Conservation (phyloP, 2,329 filamentous ascomycete species). For the Metarhizium robertsii region DNA sequence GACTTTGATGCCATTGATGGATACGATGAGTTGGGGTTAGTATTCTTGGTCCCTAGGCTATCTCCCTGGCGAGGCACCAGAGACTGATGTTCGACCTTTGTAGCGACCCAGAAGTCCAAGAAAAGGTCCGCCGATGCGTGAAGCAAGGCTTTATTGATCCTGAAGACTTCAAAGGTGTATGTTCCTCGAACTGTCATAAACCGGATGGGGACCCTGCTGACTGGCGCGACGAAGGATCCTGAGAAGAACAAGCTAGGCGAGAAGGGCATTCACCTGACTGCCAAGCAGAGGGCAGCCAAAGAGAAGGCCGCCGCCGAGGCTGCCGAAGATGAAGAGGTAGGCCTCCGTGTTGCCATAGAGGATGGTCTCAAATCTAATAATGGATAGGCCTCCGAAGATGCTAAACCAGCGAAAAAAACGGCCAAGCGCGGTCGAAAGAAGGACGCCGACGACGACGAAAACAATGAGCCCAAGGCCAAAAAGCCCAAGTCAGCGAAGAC, state of each 20-base stretch:
- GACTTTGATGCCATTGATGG: conserved; percentile 67
- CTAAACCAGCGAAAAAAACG: conserved; percentile 22
- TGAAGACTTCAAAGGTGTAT: conserved; percentile 82
- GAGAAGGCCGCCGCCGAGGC: conserved; percentile 20
- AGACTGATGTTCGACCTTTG: conserved; percentile 16
- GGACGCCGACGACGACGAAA: conserved; percentile 16
- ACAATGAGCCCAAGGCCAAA: conserved; percentile 25
- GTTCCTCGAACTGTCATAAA: conserved; percentile 21
- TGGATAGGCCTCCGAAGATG: conserved; percentile 7
- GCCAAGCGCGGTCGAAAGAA: conserved; percentile 27
- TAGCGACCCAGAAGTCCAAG: conserved; percentile 51
- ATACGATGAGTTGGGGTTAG: conserved; percentile 61
- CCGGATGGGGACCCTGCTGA: neutral
- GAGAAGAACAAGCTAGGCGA: conserved; percentile 63
- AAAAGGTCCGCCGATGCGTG: conserved; percentile 65
- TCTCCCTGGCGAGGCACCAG: neutral
- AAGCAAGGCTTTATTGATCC: conserved; percentile 72
- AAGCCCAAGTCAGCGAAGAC: conserved; percentile 22
- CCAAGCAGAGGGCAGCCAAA: conserved; percentile 26
- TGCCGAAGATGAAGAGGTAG: conserved; percentile 11
- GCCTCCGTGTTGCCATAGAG: neutral
- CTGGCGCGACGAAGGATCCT: conserved; percentile 48
- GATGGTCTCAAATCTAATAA: neutral
- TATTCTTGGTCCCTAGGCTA: conserved; percentile 3
- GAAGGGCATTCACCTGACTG: conserved; percentile 48